Base-by-base conservation (phyloP, 140 eudicot genomes). In the Bidens hawaiensis region DNA sequence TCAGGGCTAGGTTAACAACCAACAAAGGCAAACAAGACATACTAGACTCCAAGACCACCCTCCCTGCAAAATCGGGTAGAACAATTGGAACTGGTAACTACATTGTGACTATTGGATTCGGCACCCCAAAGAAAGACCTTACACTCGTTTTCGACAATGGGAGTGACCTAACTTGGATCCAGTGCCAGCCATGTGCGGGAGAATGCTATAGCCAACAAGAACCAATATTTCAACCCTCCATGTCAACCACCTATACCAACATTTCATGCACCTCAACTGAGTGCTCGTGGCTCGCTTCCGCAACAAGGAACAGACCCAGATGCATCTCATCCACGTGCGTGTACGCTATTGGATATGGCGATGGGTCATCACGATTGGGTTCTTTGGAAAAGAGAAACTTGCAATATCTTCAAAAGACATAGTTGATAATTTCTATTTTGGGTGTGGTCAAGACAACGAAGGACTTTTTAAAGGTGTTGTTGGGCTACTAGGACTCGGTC, bases 61-160 rank as follows among this genome's bases (percentile, higher is more conserved):
- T 90, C 73, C 90, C 94, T 0, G 90, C 78, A 6, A 81, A 77
- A 63, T 72, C 88, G 0, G 97, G 90, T 17, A 12, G 41, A 49
- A 47, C 95, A 9, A 30, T 86, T 7, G 84, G 83, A 58, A 34
- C 94, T 0, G 84, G 85, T 0, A 79, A 90, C 75, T 90, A 83
- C 78, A 21, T 90, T 8, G 84, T 86, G 11, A 69, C 62, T 1
- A 56, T 86, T 6, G 88, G 90, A 24, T 74, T 90, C 8, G 97
- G 97, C 12, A 77, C 90, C 8, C 97, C 97, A 0, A 41, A 47
- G 18, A 79, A 86, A 36, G 60, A 78, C 26, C 74, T 83, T 6
- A 68, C 90, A 2, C 73, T 90, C 36, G 54, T 86, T 5, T 86
- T 90, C 28, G 97, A 90, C 81, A 90, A 95, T 0, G 97, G 96